Conservation (phyloP, 352 stramenopile species). For the Pythium volutum region DNA sequence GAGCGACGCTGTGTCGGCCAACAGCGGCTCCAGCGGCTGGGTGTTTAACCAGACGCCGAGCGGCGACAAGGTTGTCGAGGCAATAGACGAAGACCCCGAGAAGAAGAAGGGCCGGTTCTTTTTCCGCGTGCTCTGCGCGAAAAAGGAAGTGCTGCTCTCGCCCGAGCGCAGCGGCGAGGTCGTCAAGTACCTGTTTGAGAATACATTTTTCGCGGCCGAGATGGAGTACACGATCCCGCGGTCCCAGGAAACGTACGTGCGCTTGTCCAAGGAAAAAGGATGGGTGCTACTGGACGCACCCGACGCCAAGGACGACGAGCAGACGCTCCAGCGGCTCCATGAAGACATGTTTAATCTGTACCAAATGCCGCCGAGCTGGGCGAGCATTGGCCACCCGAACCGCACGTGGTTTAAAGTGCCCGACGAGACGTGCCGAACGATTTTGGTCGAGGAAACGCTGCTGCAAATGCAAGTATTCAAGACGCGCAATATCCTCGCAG, state of each 20-base stretch:
- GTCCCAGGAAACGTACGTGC: conserved; percentile 69
- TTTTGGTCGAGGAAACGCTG: conserved; percentile 71
- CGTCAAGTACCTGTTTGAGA: conserved; percentile 56
- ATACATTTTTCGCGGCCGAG: conserved; percentile 73
- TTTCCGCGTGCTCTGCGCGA: conserved; percentile 64
- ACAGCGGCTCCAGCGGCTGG: conserved; percentile 53
- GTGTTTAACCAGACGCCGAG: conserved; percentile 63
- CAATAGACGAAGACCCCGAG: conserved; percentile 67
- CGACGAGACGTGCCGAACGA: conserved; percentile 54
- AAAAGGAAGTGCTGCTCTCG: conserved; percentile 74
- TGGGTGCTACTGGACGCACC: conserved; percentile 60
- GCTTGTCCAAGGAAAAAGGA: conserved; percentile 74
- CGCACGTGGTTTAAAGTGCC: conserved; percentile 84
- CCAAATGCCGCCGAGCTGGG: conserved; percentile 70
- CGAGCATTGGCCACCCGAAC: conserved; percentile 73
- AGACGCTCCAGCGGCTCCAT: conserved; percentile 60
- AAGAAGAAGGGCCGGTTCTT: conserved; percentile 84
- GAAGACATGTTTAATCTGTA: conserved; percentile 81
- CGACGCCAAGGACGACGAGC: conserved; percentile 9
- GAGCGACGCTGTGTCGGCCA: conserved; percentile 40
- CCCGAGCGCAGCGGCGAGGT: conserved; percentile 66
- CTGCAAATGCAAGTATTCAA: conserved; percentile 76
- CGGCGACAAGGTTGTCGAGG: conserved; percentile 64
- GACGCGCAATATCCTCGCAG: conserved; percentile 60
- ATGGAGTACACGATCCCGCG: conserved; percentile 79